Evolutionary conservation across 1,284 basidiomycete species (phyloP).

Genomic region (Heliocybe sulcata): DNA sequence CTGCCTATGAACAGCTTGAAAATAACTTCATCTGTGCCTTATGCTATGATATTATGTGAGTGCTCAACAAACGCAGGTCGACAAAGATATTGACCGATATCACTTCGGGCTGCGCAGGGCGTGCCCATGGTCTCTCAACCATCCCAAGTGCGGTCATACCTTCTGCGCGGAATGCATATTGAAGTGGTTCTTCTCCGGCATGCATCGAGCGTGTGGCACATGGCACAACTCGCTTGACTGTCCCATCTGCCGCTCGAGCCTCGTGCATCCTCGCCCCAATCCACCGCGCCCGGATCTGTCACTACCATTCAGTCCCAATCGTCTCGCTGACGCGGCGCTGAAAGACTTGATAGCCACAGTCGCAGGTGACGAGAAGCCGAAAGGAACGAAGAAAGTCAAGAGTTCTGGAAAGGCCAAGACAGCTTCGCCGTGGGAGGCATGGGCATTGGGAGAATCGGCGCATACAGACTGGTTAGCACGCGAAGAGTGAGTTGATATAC

Average conservation of each 20-base stretch:
- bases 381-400: not conserved
- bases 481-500: not conserved
- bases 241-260: constrained; percentile 51
- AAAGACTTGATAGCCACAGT: constrained; percentile 14
- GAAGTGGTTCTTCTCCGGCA: constrained; percentile 58
- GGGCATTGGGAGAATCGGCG: not conserved
- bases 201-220: constrained; percentile 49
- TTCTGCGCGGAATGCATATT: constrained; percentile 60
- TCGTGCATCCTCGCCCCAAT: constrained; percentile 41
- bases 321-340: constrained; percentile 25
- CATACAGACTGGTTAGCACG: not conserved
- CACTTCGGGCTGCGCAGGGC: constrained; percentile 37
- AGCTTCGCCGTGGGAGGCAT: not conserved
- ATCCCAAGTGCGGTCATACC: constrained; percentile 53
- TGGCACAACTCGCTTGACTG: constrained; percentile 64
- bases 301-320: constrained; percentile 58
- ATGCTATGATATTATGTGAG: constrained; percentile 30
- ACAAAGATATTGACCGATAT: not conserved
- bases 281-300: constrained; percentile 38
- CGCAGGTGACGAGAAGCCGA: constrained; percentile 9
- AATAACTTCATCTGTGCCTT: constrained; percentile 45
- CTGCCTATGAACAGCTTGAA: constrained; percentile 34
- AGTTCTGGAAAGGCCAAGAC: not conserved
- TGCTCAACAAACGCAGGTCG: not conserved
- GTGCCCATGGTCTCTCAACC: constrained; percentile 48